These are phyloP conservation scores for Yarrowia galli DNA, from an alignment of 1,139 yeast species.

Conservation along the genomic window DNA sequence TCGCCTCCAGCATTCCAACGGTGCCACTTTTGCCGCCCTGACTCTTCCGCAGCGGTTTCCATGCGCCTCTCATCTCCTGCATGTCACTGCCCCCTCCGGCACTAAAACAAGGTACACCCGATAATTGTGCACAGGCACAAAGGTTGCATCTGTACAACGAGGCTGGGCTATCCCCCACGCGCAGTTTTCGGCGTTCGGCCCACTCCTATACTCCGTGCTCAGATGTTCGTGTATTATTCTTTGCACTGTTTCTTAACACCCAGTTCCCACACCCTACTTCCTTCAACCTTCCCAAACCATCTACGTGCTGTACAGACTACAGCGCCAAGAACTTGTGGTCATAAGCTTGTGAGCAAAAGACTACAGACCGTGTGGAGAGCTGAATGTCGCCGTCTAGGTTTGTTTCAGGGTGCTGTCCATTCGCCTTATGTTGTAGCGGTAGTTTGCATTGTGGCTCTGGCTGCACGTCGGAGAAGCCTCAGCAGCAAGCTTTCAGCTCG, in stretches of 20 bases:
- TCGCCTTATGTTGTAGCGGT: neutral
- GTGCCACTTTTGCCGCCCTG: neutral
- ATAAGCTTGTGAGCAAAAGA: neutral
- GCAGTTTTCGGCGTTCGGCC: neutral
- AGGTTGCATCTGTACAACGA: neutral
- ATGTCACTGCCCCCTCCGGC: constrained; percentile 1
- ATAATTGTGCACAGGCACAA: neutral
- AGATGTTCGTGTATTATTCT: too few species aligned
- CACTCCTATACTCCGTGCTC: too few species aligned
- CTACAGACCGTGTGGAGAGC: constrained; percentile 2
- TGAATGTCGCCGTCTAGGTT: constrained; percentile 1
- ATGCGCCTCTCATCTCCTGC: neutral
- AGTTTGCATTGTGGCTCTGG: neutral
- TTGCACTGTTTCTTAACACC: neutral
- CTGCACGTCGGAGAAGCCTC: neutral
- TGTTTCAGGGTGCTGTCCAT: constrained; percentile 5
- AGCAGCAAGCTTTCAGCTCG: neutral
- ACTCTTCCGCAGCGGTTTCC: neutral
- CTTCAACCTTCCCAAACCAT: constrained; percentile 1
- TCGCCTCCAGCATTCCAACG: neutral
- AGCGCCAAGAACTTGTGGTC: neutral
- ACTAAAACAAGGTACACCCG: neutral
- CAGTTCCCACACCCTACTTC: neutral
- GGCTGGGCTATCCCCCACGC: too few species aligned
- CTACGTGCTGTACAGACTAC: neutral